These are phyloP conservation scores for Inonotus obliquus DNA, from an alignment of 1,284 basidiomycete species.

Conservation along the genomic window DNA sequence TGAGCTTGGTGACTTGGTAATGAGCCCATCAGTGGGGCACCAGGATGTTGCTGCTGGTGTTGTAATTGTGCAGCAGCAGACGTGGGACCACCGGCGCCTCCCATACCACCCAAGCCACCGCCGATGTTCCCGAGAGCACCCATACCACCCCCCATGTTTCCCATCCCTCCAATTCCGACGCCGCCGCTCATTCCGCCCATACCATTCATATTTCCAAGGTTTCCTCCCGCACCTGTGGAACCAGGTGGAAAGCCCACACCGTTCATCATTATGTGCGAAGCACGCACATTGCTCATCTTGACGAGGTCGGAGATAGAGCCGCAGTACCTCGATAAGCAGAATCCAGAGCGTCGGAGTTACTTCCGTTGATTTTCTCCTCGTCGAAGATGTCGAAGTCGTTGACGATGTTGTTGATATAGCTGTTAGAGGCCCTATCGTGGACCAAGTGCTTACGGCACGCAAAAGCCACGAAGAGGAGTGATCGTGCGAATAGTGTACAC, in stretches of 20 bases:
- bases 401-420: not conserved
- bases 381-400: not conserved
- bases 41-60: conserved; percentile 29
- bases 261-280: conserved; percentile 7
- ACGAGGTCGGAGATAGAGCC: too few species aligned
- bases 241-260: conserved; percentile 11
- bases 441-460: not conserved
- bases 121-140: conserved; percentile 8
- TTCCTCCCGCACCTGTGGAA: not conserved
- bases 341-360: not conserved
- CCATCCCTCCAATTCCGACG: conserved; percentile 7
- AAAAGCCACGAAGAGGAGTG: not conserved
- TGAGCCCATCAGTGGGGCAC: conserved; percentile 32
- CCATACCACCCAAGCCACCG: not conserved
- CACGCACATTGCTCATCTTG: conserved; percentile 12
- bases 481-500: not conserved
- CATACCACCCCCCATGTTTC: conserved; percentile 7
- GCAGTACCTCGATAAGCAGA: too few species aligned
- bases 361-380: not conserved
- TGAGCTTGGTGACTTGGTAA: conserved; percentile 31
- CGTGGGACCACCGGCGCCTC: not conserved
- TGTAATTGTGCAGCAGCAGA: not conserved
- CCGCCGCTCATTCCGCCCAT: conserved; percentile 5
- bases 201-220: conserved; percentile 3
- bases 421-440: not conserved